Base-by-base conservation (phyloP, 2,329 filamentous ascomycete species). In the Alternaria panax region DNA sequence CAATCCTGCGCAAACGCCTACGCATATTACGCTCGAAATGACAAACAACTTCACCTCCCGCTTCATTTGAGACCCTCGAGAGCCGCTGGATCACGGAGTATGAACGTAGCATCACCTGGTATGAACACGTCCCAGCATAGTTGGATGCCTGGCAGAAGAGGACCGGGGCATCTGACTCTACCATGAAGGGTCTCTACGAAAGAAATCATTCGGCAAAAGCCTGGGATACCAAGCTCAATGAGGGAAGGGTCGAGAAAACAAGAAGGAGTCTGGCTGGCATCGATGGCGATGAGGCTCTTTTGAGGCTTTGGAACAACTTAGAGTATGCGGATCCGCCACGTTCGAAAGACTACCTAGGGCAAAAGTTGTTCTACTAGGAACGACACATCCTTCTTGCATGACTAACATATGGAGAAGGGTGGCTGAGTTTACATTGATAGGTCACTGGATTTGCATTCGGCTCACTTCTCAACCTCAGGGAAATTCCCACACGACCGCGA, bases 1-100 rank as follows among this genome's bases (percentile, higher is more conserved):
- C 63, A 68, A 11, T 51, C 55, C 14, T 47, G 52, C 22, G 12
- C 51, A 5, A 57, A 59, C 16, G 65, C 65, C 3, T 4, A 62
- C 7, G 22, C 32, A 4, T 46, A 60, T 24, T 65, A 59, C 48
- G n/a, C 28, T 5, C n/a, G 20, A 11, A 59, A 58, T 0, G 43
- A 32, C 9, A 45, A 28, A 25, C 22, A 55, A 4, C 46, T 63
- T 3, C 50, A 2, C 52, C 59, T 4, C 40, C 51, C 18, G 48
- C 25, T 3, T 46, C 50, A 1, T 40, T 60, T 5, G 53, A 63
- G 36, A 36, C 24, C 11, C 14, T 40, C 22, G 55, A 41, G 12
- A 47, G 20, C 30, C 20, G 14, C 45, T 2, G 18, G 12, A 34
- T 47, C 30, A 20, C 45, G 12, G 28, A 47, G 14, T 24, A 47